Percentiles rank a stretch among this genome's conserved stretches.
phyloP scores from a whole-genome alignment of 2,329 filamentous ascomycete genomes.

The Anisogramma anomala region DNA sequence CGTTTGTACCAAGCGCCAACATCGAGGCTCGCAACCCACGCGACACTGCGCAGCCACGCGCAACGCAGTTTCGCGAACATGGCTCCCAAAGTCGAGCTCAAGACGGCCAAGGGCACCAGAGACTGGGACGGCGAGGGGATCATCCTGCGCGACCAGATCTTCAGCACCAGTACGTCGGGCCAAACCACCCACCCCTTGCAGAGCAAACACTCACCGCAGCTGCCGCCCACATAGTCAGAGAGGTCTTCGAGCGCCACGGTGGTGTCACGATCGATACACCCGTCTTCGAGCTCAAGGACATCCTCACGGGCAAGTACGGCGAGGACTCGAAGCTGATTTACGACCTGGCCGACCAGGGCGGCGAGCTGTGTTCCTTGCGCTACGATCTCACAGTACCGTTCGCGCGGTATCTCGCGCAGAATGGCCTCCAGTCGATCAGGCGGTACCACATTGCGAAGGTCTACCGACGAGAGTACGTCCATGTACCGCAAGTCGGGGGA shows the following conservation, averaged over 20 bases:
- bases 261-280: slow-evolving; percentile 59
- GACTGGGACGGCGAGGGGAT: slow-evolving; percentile 19
- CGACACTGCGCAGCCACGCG: background rate
- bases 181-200: background rate
- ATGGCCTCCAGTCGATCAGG: slow-evolving; percentile 73
- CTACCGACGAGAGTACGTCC: slow-evolving; percentile 39
- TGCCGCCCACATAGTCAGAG: slow-evolving; percentile 42
- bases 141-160: slow-evolving; percentile 19
- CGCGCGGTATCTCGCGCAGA: slow-evolving; percentile 88
- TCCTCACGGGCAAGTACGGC: slow-evolving; percentile 34
- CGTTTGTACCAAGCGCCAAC: background rate
- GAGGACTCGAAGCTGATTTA: slow-evolving; percentile 52
- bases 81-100: slow-evolving; percentile 14
- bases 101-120: slow-evolving; percentile 21
- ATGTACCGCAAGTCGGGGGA: slow-evolving; percentile 40
- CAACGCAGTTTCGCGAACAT: background rate
- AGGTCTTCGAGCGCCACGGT: slow-evolving; percentile 62
- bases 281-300: slow-evolving; percentile 68
- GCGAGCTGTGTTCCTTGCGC: slow-evolving; percentile 67
- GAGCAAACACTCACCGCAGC: slow-evolving; percentile 28
- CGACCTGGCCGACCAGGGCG: slow-evolving; percentile 72
- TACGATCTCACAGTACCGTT: slow-evolving; percentile 78
- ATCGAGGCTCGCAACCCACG: background rate
- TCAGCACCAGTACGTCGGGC: slow-evolving; percentile 15
- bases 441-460: slow-evolving; percentile 70